Evolutionary conservation across 2,329 filamentous ascomycete genomes (phyloP).

Genomic region (Nothopassalora personata): DNA sequence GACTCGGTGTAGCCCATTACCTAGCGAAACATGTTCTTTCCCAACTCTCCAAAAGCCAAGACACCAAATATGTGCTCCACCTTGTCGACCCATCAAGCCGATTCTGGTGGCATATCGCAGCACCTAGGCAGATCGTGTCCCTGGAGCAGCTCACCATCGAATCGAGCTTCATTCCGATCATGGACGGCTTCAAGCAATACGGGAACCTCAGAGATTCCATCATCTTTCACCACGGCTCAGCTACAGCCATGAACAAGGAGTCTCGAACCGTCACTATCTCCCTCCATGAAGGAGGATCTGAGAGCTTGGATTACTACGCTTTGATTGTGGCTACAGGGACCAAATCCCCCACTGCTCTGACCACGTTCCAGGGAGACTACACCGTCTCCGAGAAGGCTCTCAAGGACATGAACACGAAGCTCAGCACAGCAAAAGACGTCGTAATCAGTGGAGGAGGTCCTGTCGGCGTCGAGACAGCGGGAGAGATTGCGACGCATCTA

Average conservation of each 20-base stretch:
- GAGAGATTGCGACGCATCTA: slow-evolving; percentile 32
- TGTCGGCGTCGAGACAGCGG: slow-evolving; percentile 36
- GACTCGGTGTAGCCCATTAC: slow-evolving; percentile 50
- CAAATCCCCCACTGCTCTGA: slow-evolving; percentile 40
- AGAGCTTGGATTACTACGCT: slow-evolving; percentile 47
- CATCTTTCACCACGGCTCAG: slow-evolving; percentile 46
- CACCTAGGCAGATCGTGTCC: slow-evolving; percentile 50
- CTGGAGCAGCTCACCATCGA: slow-evolving; percentile 43
- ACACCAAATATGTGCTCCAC: slow-evolving; percentile 46
- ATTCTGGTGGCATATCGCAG: slow-evolving; percentile 50
- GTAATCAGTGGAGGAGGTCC: slow-evolving; percentile 36
- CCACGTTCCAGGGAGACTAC: slow-evolving; percentile 40
- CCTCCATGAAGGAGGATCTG: slow-evolving; percentile 26
- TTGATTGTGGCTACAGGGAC: slow-evolving; percentile 54
- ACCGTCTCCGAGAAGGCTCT: slow-evolving; percentile 30
- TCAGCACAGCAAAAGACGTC: slow-evolving; percentile 34
- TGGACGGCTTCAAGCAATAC: slow-evolving; percentile 49
- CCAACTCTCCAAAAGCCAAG: slow-evolving; percentile 25
- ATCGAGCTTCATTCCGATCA: slow-evolving; percentile 47
- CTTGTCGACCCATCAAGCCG: slow-evolving; percentile 50
- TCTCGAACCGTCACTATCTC: slow-evolving; percentile 43
- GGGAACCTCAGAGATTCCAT: slow-evolving; percentile 34
- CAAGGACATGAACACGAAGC: slow-evolving; percentile 26
- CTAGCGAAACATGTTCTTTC: slow-evolving; percentile 50
- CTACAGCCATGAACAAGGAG: slow-evolving; percentile 42